A percentile compares a stretch with the other conserved stretches of the same genome.
phyloP scores from a whole-genome alignment of 768 basidiomycete species.

The Collybia nuda region DNA sequence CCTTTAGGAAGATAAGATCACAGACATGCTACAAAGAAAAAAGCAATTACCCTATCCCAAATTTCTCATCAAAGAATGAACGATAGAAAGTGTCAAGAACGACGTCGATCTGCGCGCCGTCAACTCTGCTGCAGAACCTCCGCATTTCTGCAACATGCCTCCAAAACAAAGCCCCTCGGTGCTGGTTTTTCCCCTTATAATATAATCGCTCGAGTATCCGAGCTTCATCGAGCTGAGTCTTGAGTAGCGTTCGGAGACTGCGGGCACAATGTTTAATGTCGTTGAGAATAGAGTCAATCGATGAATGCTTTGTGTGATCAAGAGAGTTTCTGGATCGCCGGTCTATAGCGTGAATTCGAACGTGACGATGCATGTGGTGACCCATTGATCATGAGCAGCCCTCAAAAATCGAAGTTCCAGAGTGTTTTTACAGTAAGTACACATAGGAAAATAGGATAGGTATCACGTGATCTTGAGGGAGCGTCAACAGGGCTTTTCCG shows the following conservation, averaged over 20 bases:
- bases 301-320: constrained; percentile 28
- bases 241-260: constrained; percentile 43
- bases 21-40: background rate
- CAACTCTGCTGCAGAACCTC: constrained; percentile 43
- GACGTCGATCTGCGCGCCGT: constrained; percentile 26
- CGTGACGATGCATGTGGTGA: background rate
- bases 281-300: constrained; percentile 60
- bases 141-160: constrained; percentile 60
- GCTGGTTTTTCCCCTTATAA: constrained; percentile 83
- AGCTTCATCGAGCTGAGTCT: constrained; percentile 48
- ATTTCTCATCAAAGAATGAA: constrained; percentile 49
- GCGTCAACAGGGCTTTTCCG: too few species aligned
- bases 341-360: constrained; percentile 1
- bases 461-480: too few species aligned
- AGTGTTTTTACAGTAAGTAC: too few species aligned
- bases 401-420: too few species aligned
- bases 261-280: constrained; percentile 56
- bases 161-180: constrained; percentile 71
- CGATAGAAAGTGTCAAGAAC: constrained; percentile 39
- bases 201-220: constrained; percentile 65
- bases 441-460: too few species aligned
- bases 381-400: too few species aligned
- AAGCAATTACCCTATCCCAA: constrained; percentile 34
- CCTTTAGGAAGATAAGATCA: constrained; percentile 28
- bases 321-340: constrained; percentile 23